Evolutionary conservation across 805 yeast genomes (phyloP).

Genomic region (Blastobotrys mokoenaii): DNA sequence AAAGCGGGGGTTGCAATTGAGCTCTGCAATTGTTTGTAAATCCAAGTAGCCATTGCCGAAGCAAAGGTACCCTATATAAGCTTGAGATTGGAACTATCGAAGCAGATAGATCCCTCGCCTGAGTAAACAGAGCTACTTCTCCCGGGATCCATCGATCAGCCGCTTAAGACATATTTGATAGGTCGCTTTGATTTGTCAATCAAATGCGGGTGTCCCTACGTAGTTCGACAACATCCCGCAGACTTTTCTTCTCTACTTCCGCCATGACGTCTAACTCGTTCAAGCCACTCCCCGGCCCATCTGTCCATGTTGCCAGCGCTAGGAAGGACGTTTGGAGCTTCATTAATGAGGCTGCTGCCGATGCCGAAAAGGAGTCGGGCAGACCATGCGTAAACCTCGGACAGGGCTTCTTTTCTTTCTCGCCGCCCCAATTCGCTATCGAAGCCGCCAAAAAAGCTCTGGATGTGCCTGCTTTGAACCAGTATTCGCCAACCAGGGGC

Average conservation of each 20-base stretch:
- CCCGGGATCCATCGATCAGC: no score
- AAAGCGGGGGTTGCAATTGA: no score
- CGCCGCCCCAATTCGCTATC: slow-evolving; percentile 91
- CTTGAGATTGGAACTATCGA: no score
- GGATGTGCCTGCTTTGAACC: slow-evolving; percentile 68
- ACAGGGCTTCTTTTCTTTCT: slow-evolving; percentile 94
- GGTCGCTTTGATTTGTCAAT: no score
- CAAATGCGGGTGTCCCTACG: no score
- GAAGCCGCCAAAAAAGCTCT: slow-evolving; percentile 73
- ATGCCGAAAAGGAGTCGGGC: slow-evolving; percentile 59
- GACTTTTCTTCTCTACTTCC: not conserved
- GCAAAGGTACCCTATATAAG: no score
- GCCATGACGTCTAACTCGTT: slow-evolving; percentile 2
- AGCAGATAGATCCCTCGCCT: no score
- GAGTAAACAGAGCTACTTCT: no score
- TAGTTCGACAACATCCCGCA: no score
- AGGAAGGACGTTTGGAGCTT: slow-evolving; percentile 90
- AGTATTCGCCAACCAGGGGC: slow-evolving; percentile 89
- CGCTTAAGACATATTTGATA: no score
- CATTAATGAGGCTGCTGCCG: slow-evolving; percentile 91
- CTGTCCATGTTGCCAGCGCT: slow-evolving; percentile 14
- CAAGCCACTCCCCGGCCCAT: slow-evolving; percentile 16
- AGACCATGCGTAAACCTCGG: slow-evolving; percentile 82
- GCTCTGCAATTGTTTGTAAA: no score
- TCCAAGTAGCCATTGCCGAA: no score